Percentiles rank a stretch among this genome's conserved stretches.
Conservation (phyloP, 352 stramenopile genomes). For the Pythium brachiatum region DNA sequence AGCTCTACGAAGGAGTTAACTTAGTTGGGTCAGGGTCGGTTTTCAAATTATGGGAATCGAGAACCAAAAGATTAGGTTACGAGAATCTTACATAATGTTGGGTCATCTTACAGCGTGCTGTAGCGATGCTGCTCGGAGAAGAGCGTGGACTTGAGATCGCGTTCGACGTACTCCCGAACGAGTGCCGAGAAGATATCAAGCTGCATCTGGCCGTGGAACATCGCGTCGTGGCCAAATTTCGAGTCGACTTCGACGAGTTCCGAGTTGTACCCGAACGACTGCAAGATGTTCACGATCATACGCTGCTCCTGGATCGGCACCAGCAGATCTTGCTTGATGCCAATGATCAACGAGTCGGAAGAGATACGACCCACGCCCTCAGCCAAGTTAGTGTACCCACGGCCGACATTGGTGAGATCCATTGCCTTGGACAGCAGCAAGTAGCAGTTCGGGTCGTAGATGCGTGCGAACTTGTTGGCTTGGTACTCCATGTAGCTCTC, state of each 20-base stretch:
- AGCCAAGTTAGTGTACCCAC: conserved; percentile 63
- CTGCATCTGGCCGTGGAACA: conserved; percentile 85
- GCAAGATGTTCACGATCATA: conserved; percentile 73
- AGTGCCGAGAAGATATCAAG: conserved; percentile 69
- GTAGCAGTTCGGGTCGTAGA: conserved; percentile 89
- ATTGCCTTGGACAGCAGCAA: conserved; percentile 86
- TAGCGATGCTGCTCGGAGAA: conserved; percentile 76
- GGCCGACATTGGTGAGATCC: conserved; percentile 80
- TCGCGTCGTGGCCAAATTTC: conserved; percentile 86
- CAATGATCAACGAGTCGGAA: conserved; percentile 65
- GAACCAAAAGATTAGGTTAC: conserved; percentile 4
- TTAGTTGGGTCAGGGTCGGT: not conserved
- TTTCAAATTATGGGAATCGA: not conserved
- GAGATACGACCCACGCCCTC: conserved; percentile 72
- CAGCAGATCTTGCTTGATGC: conserved; percentile 82
- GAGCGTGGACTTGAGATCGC: conserved; percentile 50
- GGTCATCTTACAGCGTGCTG: conserved; percentile 50
- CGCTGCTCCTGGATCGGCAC: conserved; percentile 83
- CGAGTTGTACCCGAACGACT: conserved; percentile 68
- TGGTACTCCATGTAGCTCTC: conserved; percentile 92
- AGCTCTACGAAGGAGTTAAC: not conserved
- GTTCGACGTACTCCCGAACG: conserved; percentile 67
- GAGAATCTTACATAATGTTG: conserved; percentile 8
- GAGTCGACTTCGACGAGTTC: conserved; percentile 76
- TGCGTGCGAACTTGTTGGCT: conserved; percentile 78